Conservation (phyloP, 805 yeast genomes). For the Starmerella roubikii region DNA sequence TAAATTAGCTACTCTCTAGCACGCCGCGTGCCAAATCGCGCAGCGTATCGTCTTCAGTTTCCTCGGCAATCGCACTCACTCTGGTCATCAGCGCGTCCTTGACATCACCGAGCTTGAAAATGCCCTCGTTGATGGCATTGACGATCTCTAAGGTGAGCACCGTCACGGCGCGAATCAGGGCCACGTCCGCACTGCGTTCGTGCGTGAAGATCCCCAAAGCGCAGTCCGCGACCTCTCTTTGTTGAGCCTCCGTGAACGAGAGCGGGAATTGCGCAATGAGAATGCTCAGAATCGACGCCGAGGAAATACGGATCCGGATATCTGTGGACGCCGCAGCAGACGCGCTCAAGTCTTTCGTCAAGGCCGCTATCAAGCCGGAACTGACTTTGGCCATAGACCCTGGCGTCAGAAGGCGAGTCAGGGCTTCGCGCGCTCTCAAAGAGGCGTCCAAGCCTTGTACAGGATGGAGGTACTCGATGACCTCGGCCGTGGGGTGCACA, state of each 20-base stretch:
- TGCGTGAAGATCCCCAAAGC: conserved; percentile 58
- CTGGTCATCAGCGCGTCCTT: conserved; percentile 2
- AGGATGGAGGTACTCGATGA: conserved; percentile 6
- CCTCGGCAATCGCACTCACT: not conserved
- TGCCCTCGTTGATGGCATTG: conserved; percentile 22
- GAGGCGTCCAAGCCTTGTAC: conserved; percentile 43
- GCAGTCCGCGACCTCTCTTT: conserved; percentile 57
- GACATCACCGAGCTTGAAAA: conserved; percentile 15
- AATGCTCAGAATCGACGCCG: conserved; percentile 72
- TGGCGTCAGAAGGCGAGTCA: conserved; percentile 42
- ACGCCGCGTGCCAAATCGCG: conserved; percentile 20
- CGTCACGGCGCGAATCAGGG: conserved; percentile 64
- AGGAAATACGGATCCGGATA: conserved; percentile 61
- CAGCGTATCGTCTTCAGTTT: conserved; percentile 23
- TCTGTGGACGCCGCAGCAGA: conserved; percentile 28
- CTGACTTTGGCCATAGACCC: conserved; percentile 12
- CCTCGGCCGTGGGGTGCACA: not conserved
- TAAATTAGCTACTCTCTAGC: not conserved
- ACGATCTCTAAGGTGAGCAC: conserved; percentile 35
- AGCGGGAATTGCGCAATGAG: conserved; percentile 46
- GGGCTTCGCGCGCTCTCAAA: conserved; percentile 72
- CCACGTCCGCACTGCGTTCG: conserved; percentile 34
- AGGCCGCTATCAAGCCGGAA: conserved; percentile 29
- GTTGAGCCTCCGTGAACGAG: conserved; percentile 33
- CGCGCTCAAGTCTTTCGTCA: conserved; percentile 11